phyloP scores from a whole-genome alignment of 2,329 filamentous ascomycete species.

The Diaporthe citri region DNA sequence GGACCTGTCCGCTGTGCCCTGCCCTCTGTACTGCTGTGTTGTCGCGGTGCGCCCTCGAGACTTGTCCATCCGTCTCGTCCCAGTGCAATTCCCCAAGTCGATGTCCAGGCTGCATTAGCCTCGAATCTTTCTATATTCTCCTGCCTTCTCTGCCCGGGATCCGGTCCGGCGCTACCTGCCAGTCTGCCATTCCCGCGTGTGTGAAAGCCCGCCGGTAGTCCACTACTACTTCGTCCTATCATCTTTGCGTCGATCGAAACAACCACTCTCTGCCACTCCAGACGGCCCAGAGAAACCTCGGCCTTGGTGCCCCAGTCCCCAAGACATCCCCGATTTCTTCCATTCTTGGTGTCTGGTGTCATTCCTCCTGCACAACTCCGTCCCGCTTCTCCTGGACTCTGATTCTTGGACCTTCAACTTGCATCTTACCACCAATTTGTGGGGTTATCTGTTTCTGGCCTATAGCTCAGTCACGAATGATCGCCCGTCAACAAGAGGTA shows the following conservation, averaged over 20 bases:
- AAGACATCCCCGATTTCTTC: constrained; percentile 18
- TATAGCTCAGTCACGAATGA: constrained; percentile 8
- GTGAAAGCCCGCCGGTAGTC: not conserved
- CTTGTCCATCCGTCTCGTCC: constrained; percentile 25
- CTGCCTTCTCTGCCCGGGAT: not conserved
- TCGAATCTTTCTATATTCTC: constrained; percentile 9
- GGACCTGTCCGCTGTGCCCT: not conserved
- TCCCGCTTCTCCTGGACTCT: constrained; percentile 13
- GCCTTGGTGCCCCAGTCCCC: constrained; percentile 18
- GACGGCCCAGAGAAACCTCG: constrained; percentile 22
- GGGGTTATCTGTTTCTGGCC: constrained; percentile 17
- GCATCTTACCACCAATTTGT: constrained; percentile 14
- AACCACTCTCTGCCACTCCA: constrained; percentile 23
- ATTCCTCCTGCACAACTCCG: constrained; percentile 17
- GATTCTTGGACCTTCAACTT: constrained; percentile 4
- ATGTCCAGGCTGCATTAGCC: constrained; percentile 9
- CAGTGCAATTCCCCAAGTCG: constrained; percentile 9
- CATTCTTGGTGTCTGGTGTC: not conserved
- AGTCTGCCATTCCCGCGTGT: not conserved
- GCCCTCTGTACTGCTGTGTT: not conserved
- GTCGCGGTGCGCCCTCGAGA: not conserved
- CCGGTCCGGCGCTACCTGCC: not conserved
- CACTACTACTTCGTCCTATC: constrained; percentile 18
- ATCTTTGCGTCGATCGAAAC: constrained; percentile 32
- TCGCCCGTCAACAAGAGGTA: constrained; percentile 30